Evolutionary conservation across 331 rosid genomes (phyloP).

Genomic region (Telfairia occidentalis): DNA sequence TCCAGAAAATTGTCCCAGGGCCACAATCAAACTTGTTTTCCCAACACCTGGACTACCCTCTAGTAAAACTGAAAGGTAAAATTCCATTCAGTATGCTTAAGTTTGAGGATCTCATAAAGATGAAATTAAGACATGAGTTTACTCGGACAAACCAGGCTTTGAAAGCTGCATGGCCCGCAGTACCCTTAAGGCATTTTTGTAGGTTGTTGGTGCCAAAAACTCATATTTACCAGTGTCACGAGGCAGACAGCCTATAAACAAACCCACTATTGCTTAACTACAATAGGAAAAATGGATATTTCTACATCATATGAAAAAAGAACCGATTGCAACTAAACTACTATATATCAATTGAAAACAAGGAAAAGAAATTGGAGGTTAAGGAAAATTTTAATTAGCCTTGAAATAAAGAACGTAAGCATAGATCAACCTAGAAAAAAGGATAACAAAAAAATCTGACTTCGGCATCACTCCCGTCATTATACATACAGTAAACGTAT

Average conservation of each 20-base stretch:
- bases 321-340: background rate
- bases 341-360: background rate
- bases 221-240: constrained; percentile 47
- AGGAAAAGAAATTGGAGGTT: background rate
- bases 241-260: constrained; percentile 32
- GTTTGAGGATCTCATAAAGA: background rate
- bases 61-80: constrained; percentile 51
- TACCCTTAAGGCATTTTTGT: constrained; percentile 61
- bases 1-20: constrained; percentile 69
- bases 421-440: background rate
- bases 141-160: constrained; percentile 53
- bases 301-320: background rate
- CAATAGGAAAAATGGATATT: background rate
- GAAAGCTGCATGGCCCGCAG: constrained; percentile 93
- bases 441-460: background rate
- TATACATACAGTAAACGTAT: background rate
- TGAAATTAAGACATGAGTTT: background rate
- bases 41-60: constrained; percentile 99
- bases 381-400: background rate
- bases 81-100: constrained; percentile 11
- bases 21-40: constrained; percentile 84
- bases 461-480: background rate
- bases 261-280: background rate
- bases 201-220: constrained; percentile 73
- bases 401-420: background rate